Evolutionary conservation across 345 rosid genomes (phyloP).

Genomic region (Lepidium didymum): DNA sequence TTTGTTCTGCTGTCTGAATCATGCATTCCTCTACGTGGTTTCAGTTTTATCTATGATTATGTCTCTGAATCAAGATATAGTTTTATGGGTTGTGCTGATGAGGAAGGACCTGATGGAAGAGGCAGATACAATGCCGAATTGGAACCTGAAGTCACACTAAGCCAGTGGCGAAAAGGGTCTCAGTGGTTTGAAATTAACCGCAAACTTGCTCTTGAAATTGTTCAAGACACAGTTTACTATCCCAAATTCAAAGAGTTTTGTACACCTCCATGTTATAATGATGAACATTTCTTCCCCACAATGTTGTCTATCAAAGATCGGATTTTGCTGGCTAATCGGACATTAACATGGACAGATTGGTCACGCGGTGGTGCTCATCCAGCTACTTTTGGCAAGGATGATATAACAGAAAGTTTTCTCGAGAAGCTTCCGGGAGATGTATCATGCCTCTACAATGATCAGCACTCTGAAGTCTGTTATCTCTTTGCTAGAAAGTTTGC

Average conservation of each 20-base stretch:
- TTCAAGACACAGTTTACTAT: conserved; percentile 56
- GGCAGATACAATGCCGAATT: conserved; percentile 56
- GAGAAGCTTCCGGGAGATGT: conserved; percentile 38
- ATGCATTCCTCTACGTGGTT: conserved; percentile 80
- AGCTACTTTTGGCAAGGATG: conserved; percentile 59
- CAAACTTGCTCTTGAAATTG: conserved; percentile 51
- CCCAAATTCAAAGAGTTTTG: conserved; percentile 78
- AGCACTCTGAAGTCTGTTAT: conserved; percentile 39
- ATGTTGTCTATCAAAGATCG: conserved; percentile 63
- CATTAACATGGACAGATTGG: conserved; percentile 87
- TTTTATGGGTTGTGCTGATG: conserved; percentile 79
- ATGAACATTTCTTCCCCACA: conserved; percentile 91
- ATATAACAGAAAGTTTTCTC: conserved; percentile 50
- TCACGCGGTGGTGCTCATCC: conserved; percentile 94
- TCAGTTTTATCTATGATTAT: conserved; percentile 54
- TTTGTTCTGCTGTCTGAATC: conserved; percentile 81
- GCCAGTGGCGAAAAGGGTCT: conserved; percentile 93
- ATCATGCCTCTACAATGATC: conserved; percentile 51
- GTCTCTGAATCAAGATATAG: conserved; percentile 54
- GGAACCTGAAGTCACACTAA: conserved; percentile 63
- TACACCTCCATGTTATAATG: conserved; percentile 67
- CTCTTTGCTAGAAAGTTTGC: conserved; percentile 85
- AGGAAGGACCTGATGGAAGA: conserved; percentile 69
- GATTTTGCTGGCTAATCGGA: conserved; percentile 59
- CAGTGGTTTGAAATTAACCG: conserved; percentile 88